Evolutionary conservation across 2,329 filamentous ascomycete species (phyloP).

Genomic region (Claviceps quebecensis): DNA sequence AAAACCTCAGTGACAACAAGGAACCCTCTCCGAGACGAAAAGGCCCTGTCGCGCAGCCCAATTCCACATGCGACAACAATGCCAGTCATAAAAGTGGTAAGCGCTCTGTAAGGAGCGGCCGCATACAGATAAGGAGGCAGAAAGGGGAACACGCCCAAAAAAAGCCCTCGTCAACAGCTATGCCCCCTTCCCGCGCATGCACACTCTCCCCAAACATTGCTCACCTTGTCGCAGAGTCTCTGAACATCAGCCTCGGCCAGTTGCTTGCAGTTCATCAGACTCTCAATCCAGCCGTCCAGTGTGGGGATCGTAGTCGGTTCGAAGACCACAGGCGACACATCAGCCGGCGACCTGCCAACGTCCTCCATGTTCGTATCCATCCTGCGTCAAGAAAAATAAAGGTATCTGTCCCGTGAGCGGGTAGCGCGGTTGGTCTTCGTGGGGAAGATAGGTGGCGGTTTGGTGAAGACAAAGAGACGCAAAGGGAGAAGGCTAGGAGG

Average conservation of each 20-base stretch:
- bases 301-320: slow-evolving; percentile 87
- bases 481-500: slow-evolving; percentile 7
- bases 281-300: slow-evolving; percentile 97
- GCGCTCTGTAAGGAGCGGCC: background rate
- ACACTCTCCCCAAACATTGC: slow-evolving; percentile 1
- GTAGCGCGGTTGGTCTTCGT: slow-evolving; percentile 8
- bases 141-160: background rate
- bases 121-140: background rate
- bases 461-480: no score
- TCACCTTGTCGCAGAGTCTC: slow-evolving; percentile 92
- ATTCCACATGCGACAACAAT: background rate
- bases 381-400: slow-evolving; percentile 1
- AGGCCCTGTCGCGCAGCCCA: background rate
- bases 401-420: slow-evolving; percentile 7
- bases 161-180: background rate
- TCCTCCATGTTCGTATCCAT: slow-evolving; percentile 99
- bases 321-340: slow-evolving; percentile 53
- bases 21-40: background rate
- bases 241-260: slow-evolving; percentile 88
- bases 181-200: background rate
- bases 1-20: background rate
- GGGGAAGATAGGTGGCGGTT: slow-evolving; percentile 4
- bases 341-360: slow-evolving; percentile 72
- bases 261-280: slow-evolving; percentile 97
- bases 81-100: background rate